Percentiles rank a stretch among this genome's conserved stretches.
phyloP scores from a whole-genome alignment of 2,329 filamentous ascomycete species.

The Rutstroemia sp. region DNA sequence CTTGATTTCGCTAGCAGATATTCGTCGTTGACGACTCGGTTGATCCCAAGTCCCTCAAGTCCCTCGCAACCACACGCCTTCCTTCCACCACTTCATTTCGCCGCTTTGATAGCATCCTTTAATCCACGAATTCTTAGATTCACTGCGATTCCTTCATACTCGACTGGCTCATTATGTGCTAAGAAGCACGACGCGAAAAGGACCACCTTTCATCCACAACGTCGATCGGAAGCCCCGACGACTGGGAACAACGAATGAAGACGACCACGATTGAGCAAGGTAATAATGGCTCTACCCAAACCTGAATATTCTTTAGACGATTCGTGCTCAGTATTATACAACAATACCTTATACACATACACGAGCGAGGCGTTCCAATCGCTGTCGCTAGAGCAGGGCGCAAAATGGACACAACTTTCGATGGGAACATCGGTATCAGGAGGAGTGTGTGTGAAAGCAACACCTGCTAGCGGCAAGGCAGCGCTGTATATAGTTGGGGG shows the following conservation, averaged over 20 bases:
- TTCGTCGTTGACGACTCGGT: conserved; percentile 5
- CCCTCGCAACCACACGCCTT: neutral
- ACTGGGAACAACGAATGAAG: conserved; percentile 9
- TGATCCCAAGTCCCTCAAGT: neutral
- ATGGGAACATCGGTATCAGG: conserved; percentile 66
- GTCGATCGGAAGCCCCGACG: conserved; percentile 7
- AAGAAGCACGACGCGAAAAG: conserved; percentile 1
- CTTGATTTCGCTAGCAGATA: conserved; percentile 1
- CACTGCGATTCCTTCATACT: neutral
- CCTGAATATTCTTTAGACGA: conserved; percentile 64
- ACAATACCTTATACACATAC: conserved; percentile 80
- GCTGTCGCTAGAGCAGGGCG: conserved; percentile 59
- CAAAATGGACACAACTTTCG: conserved; percentile 60
- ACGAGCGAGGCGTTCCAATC: conserved; percentile 69
- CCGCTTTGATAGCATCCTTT: conserved; percentile 9
- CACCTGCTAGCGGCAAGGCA: conserved; percentile 45
- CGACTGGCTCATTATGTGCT: conserved; percentile 4
- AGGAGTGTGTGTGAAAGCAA: conserved; percentile 68
- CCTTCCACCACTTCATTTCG: conserved; percentile 2
- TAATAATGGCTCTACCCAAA: conserved; percentile 45
- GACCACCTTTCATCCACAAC: conserved; percentile 2
- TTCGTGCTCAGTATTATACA: conserved; percentile 74
- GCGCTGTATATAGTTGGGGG: conserved; percentile 78
- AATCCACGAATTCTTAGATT: neutral
- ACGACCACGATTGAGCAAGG: conserved; percentile 11